Conservation (phyloP, 306 rosid species). For the Acacia acuminata region DNA sequence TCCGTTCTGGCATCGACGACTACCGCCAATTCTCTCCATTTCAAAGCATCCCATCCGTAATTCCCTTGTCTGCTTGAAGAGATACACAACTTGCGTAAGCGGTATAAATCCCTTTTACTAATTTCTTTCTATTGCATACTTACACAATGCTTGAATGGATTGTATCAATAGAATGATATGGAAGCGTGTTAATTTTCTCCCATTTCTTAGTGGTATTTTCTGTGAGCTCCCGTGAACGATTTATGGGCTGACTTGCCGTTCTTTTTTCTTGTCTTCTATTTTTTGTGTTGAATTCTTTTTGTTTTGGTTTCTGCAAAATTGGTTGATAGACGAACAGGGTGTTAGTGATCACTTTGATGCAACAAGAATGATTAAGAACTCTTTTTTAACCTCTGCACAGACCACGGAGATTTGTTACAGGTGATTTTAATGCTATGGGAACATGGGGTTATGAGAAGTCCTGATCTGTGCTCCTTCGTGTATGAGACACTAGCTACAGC, state of each 20-base stretch:
- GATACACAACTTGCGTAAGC: neutral
- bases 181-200: neutral
- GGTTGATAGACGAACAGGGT: slow-evolving; percentile 20
- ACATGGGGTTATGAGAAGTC: slow-evolving; percentile 4
- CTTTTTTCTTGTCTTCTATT: neutral
- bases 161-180: neutral
- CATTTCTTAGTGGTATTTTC: neutral
- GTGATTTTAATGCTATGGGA: slow-evolving; percentile 16
- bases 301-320: slow-evolving; percentile 19
- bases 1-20: slow-evolving; percentile 14
- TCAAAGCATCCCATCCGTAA: neutral
- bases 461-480: slow-evolving; percentile 15
- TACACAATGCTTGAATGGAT: neutral
- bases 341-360: slow-evolving; percentile 10
- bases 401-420: neutral
- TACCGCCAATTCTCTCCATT: slow-evolving; percentile 13
- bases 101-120: neutral
- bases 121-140: neutral
- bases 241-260: slow-evolving; percentile 33
- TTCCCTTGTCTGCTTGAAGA: neutral
- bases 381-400: neutral
- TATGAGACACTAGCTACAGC: neutral
- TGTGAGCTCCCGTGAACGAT: slow-evolving; percentile 23
- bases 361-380: neutral
- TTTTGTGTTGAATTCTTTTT: neutral